A percentile compares a stretch with the other conserved stretches of the same genome.
Evolutionary conservation across 768 basidiomycete species (phyloP).

Genomic region (Boletus bicolor): DNA sequence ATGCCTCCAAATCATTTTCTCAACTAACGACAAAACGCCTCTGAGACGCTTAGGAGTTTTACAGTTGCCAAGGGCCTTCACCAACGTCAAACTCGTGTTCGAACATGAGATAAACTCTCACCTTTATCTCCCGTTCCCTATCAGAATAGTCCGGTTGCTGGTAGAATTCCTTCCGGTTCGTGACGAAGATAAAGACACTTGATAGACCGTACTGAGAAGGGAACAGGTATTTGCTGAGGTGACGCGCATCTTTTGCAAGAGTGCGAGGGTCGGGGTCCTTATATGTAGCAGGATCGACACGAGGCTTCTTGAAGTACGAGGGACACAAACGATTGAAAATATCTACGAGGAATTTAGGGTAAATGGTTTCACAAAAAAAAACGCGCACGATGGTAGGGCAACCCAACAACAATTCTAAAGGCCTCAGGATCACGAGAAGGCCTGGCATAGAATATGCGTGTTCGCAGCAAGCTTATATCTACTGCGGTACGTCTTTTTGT

Average conservation of each 20-base stretch:
- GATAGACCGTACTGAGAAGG: slow-evolving; percentile 71
- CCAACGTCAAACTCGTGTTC: background rate
- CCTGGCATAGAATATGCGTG: slow-evolving; percentile 65
- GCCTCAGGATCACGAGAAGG: slow-evolving; percentile 52
- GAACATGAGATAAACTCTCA: slow-evolving; percentile 21
- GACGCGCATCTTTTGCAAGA: slow-evolving; percentile 52
- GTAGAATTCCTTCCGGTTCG: slow-evolving; percentile 26
- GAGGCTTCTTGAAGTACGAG: slow-evolving; percentile 37
- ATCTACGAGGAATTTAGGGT: slow-evolving; percentile 42
- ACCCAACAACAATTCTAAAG: slow-evolving; percentile 53
- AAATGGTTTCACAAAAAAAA: background rate
- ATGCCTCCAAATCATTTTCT: slow-evolving; percentile 65
- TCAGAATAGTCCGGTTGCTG: slow-evolving; percentile 52
- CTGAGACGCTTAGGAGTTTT: slow-evolving; percentile 78
- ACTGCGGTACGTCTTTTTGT: slow-evolving; percentile 41
- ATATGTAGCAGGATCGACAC: slow-evolving; percentile 26
- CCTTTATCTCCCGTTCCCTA: slow-evolving; percentile 71
- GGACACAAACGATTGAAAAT: slow-evolving; percentile 57
- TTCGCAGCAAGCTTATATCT: slow-evolving; percentile 51
- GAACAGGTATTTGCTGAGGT: slow-evolving; percentile 81
- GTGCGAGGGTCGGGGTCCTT: slow-evolving; percentile 45
- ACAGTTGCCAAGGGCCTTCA: slow-evolving; percentile 40
- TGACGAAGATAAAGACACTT: slow-evolving; percentile 48
- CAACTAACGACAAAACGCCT: slow-evolving; percentile 48
- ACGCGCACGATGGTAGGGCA: slow-evolving; percentile 63